Percentiles rank a stretch among this genome's conserved stretches.
These are phyloP conservation scores for Arachnomyces sp. DNA, from an alignment of 2,329 filamentous ascomycete species.

Conservation along the genomic window DNA sequence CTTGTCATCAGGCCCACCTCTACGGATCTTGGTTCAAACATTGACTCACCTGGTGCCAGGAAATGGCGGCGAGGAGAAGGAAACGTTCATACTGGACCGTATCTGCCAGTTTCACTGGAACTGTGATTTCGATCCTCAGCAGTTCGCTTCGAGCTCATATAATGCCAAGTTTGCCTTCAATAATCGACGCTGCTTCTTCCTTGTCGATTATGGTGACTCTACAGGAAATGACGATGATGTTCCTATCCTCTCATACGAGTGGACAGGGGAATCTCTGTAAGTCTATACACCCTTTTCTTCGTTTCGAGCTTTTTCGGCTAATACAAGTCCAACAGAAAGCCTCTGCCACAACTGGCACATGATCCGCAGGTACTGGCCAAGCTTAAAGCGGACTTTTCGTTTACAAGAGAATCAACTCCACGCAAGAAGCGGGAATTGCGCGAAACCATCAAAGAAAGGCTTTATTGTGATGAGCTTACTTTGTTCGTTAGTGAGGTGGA, in stretches of 20 bases:
- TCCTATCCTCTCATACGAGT: conserved; percentile 3
- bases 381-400: no score
- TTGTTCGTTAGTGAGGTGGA: not conserved
- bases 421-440: no score
- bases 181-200: conserved; percentile 5
- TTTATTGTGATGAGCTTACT: not conserved
- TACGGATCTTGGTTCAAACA: conserved; percentile 6
- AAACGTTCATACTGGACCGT: conserved; percentile 3
- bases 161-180: not conserved
- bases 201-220: conserved; percentile 5
- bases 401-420: no score
- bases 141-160: not conserved
- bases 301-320: no score
- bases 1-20: not conserved
- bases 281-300: not conserved
- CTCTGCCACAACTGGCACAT: no score
- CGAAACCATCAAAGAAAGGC: no score
- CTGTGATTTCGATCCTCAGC: not conserved
- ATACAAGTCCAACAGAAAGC: no score
- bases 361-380: no score
- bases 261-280: conserved; percentile 5
- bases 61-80: not conserved
- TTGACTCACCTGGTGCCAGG: conserved; percentile 4
- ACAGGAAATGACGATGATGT: conserved; percentile 4
- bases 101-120: conserved; percentile 4